Evolutionary conservation across 441 rosid species (phyloP).

Genomic region (Gossypium aridum): DNA sequence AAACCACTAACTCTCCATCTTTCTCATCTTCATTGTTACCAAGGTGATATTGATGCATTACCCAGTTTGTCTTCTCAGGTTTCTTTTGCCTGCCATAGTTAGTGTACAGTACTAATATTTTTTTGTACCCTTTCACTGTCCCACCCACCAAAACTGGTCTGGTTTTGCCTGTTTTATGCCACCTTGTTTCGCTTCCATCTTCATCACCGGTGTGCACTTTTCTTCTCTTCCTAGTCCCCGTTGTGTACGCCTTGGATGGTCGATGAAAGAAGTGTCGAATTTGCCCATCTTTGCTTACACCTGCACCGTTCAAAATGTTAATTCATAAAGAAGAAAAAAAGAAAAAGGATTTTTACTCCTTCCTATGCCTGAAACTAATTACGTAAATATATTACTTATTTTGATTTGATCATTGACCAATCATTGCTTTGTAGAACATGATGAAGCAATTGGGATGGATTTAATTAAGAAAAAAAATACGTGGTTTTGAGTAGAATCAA

Average conservation of each 20-base stretch:
- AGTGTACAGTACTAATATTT: constrained; percentile 89
- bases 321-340: too few species aligned
- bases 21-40: constrained; percentile 83
- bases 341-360: too few species aligned
- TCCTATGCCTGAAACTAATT: neutral
- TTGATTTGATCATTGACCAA: neutral
- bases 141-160: constrained; percentile 52
- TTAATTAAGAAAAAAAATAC: neutral
- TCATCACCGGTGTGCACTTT: constrained; percentile 76
- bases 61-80: constrained; percentile 97
- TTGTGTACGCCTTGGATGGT: constrained; percentile 96
- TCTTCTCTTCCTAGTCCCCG: constrained; percentile 89
- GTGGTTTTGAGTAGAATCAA: neutral
- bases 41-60: constrained; percentile 95
- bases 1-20: constrained; percentile 81
- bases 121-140: constrained; percentile 65
- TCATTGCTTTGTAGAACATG: neutral
- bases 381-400: neutral
- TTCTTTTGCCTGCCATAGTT: constrained; percentile 88
- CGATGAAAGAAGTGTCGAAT: constrained; percentile 92
- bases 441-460: neutral
- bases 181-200: constrained; percentile 83
- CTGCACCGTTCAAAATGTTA: constrained; percentile 26
- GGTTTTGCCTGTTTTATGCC: constrained; percentile 99
- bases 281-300: constrained; percentile 88